These are phyloP conservation scores for Aspergillus affinis DNA, from an alignment of 495 filamentous ascomycete species.

Conservation along the genomic window DNA sequence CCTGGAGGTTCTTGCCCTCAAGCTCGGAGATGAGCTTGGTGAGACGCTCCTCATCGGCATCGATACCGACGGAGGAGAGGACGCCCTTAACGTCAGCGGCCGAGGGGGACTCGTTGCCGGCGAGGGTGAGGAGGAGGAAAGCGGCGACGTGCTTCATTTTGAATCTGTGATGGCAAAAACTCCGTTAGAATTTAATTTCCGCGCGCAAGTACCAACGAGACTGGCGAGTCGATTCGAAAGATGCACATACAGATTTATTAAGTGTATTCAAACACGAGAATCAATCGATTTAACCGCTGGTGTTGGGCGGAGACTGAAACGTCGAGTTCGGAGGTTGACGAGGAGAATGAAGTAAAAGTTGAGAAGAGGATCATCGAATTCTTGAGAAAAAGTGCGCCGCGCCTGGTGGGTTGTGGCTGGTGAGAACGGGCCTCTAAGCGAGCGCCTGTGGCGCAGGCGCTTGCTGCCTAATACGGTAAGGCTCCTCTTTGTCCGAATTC, in stretches of 20 bases:
- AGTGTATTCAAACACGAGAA: slow-evolving; percentile 69
- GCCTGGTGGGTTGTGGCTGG: slow-evolving; percentile 36
- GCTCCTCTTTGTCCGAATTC: not conserved
- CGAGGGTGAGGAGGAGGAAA: slow-evolving; percentile 94
- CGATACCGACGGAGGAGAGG: slow-evolving; percentile 91
- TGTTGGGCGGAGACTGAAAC: slow-evolving; percentile 81
- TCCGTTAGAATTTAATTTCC: slow-evolving; percentile 13
- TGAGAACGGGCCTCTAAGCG: slow-evolving; percentile 39
- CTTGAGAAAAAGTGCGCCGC: slow-evolving; percentile 46
- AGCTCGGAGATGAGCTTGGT: slow-evolving; percentile 85
- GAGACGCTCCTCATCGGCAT: slow-evolving; percentile 87
- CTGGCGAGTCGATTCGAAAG: not conserved
- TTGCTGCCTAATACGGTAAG: slow-evolving; percentile 4
- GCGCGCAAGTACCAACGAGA: not conserved
- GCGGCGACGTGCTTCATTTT: slow-evolving; percentile 99
- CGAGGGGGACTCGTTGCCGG: slow-evolving; percentile 87
- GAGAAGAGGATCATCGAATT: slow-evolving; percentile 29
- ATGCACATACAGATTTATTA: slow-evolving; percentile 28
- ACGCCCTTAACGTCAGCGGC: slow-evolving; percentile 86
- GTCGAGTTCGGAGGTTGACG: slow-evolving; percentile 60
- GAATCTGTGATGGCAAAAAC: slow-evolving; percentile 35
- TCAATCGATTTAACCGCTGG: slow-evolving; percentile 93
- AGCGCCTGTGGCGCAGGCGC: slow-evolving; percentile 32
- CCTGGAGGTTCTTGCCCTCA: slow-evolving; percentile 94
- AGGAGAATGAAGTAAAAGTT: slow-evolving; percentile 30